Base-by-base conservation (phyloP, 2,329 filamentous ascomycete species). In the Hymenotorrendiella dingleyae region DNA sequence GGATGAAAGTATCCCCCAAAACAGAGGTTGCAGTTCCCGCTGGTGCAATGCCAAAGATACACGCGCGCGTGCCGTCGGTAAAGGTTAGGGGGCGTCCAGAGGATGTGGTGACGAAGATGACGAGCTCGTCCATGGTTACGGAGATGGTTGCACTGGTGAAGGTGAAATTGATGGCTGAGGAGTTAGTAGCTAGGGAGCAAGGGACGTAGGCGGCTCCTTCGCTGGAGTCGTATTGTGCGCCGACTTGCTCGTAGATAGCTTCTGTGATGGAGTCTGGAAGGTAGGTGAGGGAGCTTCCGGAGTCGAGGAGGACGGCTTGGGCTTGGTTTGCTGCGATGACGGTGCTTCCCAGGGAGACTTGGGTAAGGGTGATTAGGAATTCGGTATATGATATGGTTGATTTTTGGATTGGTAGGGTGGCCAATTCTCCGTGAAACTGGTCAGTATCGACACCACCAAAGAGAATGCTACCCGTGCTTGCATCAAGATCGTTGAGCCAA, bases 361-460 rank as follows among this genome's bases (percentile, higher is more conserved):
- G 69, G 1, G 82, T 87, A 45, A 90, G 63, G 14, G 82, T 83
- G 58, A 91, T 74, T 45, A 82, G 67, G 56, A 90, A 84, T 56
- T 86, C 77, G 40, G 69, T 67, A 56, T 71, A 82, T 16, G 62
- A 56, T 29, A 73, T 72, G 20, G 64, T 58, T 28, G 70, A 62
- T 34, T 58, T 65, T 55, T 85, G 74, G 40, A 91, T 68, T 2
- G 86, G 85, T 2, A 91, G 62, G 0, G 82, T 85, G 46, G 77
- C 62, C 22, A 91, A 69, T 4, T 70, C 59, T 16, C 82, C 84
- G 2, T 65, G 58, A 59, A 76, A 90, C 50, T 82, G 79, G 17
- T 66, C 76, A 2, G 71, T 76, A 62, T 90, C 82, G 44, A 90
- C 74, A 22, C 86, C 85, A 22, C 85, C 85, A 53, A 90, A 90